phyloP scores from a whole-genome alignment of 2,329 filamentous ascomycete species.

The Magnaporthiopsis incrustans region DNA sequence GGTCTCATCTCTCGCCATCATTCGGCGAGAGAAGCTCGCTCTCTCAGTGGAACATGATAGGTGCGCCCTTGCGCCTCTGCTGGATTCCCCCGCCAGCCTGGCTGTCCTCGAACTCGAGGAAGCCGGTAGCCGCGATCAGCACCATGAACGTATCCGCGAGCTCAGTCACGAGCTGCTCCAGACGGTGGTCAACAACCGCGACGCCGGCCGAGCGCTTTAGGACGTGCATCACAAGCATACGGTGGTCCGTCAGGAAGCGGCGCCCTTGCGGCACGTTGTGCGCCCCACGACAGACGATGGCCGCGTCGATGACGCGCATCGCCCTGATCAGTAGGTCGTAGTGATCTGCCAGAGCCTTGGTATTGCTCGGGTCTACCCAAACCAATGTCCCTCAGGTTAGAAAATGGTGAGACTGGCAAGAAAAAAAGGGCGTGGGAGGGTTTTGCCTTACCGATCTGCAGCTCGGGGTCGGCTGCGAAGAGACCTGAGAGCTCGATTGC shows the following conservation, averaged over 20 bases:
- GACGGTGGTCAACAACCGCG: slow-evolving; percentile 26
- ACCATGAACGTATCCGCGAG: slow-evolving; percentile 80
- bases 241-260: slow-evolving; percentile 73
- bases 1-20: too few relatives aligned
- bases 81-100: neutral
- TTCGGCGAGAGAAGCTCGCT: neutral
- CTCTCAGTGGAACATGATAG: neutral
- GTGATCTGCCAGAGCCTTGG: slow-evolving; percentile 67
- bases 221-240: slow-evolving; percentile 76
- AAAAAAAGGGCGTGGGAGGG: neutral
- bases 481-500: slow-evolving; percentile 74
- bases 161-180: slow-evolving; percentile 60
- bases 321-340: slow-evolving; percentile 77
- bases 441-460: slow-evolving; percentile 59
- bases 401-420: neutral
- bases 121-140: slow-evolving; percentile 73
- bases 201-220: slow-evolving; percentile 86
- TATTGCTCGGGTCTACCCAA: slow-evolving; percentile 53
- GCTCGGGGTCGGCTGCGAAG: slow-evolving; percentile 84
- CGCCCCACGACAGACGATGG: slow-evolving; percentile 71
- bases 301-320: slow-evolving; percentile 72
- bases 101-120: slow-evolving; percentile 50
- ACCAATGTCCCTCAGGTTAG: neutral
- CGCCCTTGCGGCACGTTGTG: slow-evolving; percentile 77
- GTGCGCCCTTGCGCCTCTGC: neutral